These are phyloP conservation scores for Tetrahymena elliotti DNA, from an alignment of 73 alveolate species.

Conservation along the genomic window DNA sequence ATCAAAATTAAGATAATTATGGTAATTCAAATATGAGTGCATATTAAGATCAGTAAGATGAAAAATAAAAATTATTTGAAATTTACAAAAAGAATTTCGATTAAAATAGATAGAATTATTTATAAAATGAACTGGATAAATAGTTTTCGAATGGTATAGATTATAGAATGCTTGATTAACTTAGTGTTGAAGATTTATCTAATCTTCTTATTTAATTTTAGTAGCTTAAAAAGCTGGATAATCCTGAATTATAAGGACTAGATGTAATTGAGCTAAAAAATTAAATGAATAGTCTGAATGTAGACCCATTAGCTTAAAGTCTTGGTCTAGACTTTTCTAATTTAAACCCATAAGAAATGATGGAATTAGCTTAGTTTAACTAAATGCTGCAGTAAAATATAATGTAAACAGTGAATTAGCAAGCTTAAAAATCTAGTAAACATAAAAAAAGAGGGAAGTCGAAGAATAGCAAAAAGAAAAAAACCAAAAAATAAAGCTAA, in stretches of 20 bases:
- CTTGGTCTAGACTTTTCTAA: background rate
- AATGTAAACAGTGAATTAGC: background rate
- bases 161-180: background rate
- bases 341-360: background rate
- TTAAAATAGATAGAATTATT: background rate
- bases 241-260: background rate
- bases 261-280: background rate
- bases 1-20: background rate
- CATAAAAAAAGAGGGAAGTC: background rate
- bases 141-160: background rate
- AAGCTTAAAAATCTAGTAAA: background rate
- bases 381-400: background rate
- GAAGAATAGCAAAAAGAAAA: background rate
- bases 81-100: background rate
- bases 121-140: background rate
- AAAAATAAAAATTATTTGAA: background rate
- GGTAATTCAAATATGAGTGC: background rate
- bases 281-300: background rate
- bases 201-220: background rate
- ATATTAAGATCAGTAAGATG: background rate
- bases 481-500: background rate
- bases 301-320: background rate
- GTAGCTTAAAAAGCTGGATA: background rate
- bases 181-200: background rate
- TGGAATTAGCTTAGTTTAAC: background rate